Percentiles rank a stretch among this genome's conserved stretches.
Evolutionary conservation across 495 filamentous ascomycete genomes (phyloP).

Genomic region (Penicillium lagena): DNA sequence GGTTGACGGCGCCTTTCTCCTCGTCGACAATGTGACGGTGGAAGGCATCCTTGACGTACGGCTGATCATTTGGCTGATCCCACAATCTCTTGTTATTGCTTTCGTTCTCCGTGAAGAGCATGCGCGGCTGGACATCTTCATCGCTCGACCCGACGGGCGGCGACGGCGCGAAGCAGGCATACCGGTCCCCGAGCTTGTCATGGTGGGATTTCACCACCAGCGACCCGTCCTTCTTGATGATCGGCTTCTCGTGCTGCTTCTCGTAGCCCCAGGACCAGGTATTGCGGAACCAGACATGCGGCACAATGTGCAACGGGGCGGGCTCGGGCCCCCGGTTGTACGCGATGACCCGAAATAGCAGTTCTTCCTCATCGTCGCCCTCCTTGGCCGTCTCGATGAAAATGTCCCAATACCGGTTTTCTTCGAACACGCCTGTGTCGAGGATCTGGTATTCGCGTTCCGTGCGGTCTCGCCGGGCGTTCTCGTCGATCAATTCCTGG

Average conservation of each 20-base stretch:
- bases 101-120: conserved; percentile 94
- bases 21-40: conserved; percentile 79
- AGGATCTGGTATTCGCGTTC: conserved; percentile 88
- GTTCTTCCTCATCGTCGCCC: conserved; percentile 76
- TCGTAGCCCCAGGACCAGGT: conserved; percentile 92
- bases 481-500: conserved; percentile 76
- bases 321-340: conserved; percentile 92
- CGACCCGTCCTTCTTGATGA: conserved; percentile 55
- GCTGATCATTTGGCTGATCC: conserved; percentile 64
- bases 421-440: conserved; percentile 87
- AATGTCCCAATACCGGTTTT: conserved; percentile 93
- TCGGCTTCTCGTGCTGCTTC: conserved; percentile 64
- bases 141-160: conserved; percentile 72
- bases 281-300: conserved; percentile 95
- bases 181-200: conserved; percentile 71
- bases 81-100: conserved; percentile 78
- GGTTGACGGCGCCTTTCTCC: conserved; percentile 77
- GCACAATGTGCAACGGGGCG: conserved; percentile 86
- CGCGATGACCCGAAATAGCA: conserved; percentile 90
- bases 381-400: conserved; percentile 96
- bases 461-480: conserved; percentile 62
- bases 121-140: conserved; percentile 72
- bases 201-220: conserved; percentile 69
- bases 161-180: conserved; percentile 80
- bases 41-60: conserved; percentile 94